A percentile compares a stretch with the other conserved stretches of the same genome.
These are phyloP conservation scores for Ettlia oleoabundans DNA, from an alignment of 139 green algal species.

Conservation along the genomic window DNA sequence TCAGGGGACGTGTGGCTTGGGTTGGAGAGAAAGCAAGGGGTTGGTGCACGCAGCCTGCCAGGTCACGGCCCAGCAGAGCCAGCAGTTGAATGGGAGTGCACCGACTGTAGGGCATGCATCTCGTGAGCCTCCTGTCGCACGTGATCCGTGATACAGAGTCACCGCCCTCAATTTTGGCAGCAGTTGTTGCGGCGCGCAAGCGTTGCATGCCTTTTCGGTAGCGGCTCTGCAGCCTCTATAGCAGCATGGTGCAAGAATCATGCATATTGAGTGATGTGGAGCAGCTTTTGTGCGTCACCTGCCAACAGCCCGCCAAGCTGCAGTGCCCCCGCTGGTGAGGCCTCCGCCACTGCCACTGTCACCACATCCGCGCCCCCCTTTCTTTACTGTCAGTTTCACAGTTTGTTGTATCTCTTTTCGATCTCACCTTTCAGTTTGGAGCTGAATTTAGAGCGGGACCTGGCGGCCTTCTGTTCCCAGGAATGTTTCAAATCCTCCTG, in stretches of 20 bases:
- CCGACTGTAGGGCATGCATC: too few relatives aligned
- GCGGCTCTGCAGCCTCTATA: background rate
- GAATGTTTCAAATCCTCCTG: conserved; percentile 95
- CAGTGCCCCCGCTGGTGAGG: conserved; percentile 91
- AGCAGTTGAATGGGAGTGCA: too few relatives aligned
- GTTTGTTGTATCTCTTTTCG: background rate
- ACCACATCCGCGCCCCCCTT: background rate
- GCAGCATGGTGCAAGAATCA: background rate
- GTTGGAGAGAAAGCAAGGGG: too few relatives aligned
- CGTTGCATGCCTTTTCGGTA: too few relatives aligned
- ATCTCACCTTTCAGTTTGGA: conserved; percentile 59
- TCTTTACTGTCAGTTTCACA: background rate
- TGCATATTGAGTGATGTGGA: background rate
- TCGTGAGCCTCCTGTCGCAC: too few relatives aligned
- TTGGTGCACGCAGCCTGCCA: too few relatives aligned
- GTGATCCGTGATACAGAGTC: too few relatives aligned
- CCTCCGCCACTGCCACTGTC: background rate
- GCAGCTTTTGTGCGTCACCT: conserved; percentile 61
- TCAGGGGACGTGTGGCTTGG: too few relatives aligned
- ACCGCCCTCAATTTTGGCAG: too few relatives aligned
- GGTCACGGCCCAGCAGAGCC: too few relatives aligned
- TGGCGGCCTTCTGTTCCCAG: conserved; percentile 90
- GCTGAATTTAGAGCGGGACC: conserved; percentile 73
- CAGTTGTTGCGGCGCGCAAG: too few relatives aligned
- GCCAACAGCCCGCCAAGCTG: conserved; percentile 80